These are phyloP conservation scores for Antitrichia curtipendula DNA, from an alignment of 225 moss, liverwort and hornwort species.

Conservation along the genomic window DNA sequence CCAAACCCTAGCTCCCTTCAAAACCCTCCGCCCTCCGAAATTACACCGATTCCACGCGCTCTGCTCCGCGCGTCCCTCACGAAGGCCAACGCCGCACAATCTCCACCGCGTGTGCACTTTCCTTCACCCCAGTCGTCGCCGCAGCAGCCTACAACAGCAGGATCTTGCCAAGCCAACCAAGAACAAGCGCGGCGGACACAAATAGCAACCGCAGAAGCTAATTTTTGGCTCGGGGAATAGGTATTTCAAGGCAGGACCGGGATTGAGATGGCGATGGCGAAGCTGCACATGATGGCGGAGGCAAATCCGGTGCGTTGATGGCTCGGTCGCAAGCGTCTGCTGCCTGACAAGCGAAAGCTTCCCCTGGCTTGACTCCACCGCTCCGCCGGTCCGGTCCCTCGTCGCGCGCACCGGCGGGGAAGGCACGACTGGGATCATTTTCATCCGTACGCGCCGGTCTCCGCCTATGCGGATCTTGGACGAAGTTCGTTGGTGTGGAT, in stretches of 20 bases:
- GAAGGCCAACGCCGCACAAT: background rate
- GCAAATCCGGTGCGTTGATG: slow-evolving; percentile 16
- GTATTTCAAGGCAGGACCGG: background rate
- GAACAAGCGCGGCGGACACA: background rate
- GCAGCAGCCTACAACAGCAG: background rate
- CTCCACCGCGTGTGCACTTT: background rate
- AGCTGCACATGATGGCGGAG: slow-evolving; percentile 9
- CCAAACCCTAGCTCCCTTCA: slow-evolving; percentile 20
- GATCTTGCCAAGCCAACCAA: background rate
- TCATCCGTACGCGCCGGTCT: background rate
- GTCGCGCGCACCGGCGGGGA: background rate
- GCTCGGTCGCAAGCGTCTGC: slow-evolving; percentile 11
- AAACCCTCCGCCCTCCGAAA: slow-evolving; percentile 5
- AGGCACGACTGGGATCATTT: background rate
- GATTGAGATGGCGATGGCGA: slow-evolving; percentile 7
- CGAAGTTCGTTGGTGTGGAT: background rate
- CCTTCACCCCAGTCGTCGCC: background rate
- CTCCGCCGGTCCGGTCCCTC: background rate
- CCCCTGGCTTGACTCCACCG: background rate
- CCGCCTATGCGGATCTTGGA: background rate
- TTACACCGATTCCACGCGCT: background rate
- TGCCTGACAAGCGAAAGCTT: background rate
- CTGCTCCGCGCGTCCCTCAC: background rate
- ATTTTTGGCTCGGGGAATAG: background rate
- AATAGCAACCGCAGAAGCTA: background rate